phyloP scores from a whole-genome alignment of 148 eudicot species.

The Polygonum maritimum region DNA sequence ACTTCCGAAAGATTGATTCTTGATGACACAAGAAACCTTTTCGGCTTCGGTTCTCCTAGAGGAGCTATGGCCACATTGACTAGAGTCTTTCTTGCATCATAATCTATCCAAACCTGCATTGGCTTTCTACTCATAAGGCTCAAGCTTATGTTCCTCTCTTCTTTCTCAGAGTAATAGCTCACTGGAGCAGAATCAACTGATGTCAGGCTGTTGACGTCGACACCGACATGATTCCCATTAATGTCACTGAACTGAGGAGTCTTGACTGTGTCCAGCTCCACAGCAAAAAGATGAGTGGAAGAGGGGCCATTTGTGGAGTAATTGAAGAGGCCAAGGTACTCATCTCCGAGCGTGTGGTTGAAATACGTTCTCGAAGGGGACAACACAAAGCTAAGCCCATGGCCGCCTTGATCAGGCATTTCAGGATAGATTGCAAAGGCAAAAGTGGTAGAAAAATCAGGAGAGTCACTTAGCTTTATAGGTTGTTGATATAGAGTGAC shows the following conservation, averaged over 20 bases:
- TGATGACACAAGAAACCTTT: not conserved
- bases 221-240: not conserved
- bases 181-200: not conserved
- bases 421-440: constrained; percentile 10
- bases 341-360: not conserved
- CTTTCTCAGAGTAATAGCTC: not conserved
- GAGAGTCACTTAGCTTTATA: not conserved
- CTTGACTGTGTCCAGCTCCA: not conserved
- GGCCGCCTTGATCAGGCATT: not conserved
- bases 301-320: not conserved
- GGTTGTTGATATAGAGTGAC: not conserved
- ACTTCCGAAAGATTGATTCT: not conserved
- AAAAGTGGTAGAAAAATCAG: not conserved
- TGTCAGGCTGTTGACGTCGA: not conserved
- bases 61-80: constrained; percentile 3
- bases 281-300: not conserved
- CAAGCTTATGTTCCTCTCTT: not conserved
- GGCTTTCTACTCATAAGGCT: not conserved
- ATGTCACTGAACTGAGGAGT: not conserved
- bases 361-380: constrained; percentile 1
- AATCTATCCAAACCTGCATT: constrained; percentile 9
- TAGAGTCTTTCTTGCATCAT: not conserved
- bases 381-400: not conserved
- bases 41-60: not conserved
- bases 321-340: not conserved